Evolutionary conservation across 257 asterid species (phyloP), one percentile per base, ranked within the genome.

Genomic region (Mentha longifolia): DNA sequence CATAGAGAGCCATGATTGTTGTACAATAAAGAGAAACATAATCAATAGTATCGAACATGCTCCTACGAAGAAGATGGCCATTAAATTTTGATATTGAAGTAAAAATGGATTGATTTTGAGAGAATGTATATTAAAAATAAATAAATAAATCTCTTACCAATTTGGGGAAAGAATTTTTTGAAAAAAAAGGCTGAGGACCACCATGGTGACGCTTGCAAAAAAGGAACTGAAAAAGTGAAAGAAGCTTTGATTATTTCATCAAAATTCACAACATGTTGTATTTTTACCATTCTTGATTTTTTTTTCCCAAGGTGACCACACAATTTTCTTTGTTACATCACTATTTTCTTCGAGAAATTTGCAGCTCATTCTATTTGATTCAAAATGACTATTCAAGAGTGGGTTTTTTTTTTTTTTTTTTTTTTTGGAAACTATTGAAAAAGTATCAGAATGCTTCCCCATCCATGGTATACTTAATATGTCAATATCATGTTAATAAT

Each of bases 161-260:
- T 28, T 25, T 28, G 19, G 35, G 19, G 41, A 28, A 30, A 25
- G 3, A 57, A 57, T 4, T 12, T 4, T 28, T 57, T 3, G 1
- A 1, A 3, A 56, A 7, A 31, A 25, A 28, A 28, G 9, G 41
- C 9, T 25, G 30, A 57, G 62, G 42, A 57, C 62, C 62, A 28
- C 19, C 19, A 56, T 28, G 5, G 25, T 25, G 8, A 25, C 19
- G 28, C 42, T 22, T 62, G 68, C 13, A 4, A 28, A 7, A 45
- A 28, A 70, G 14, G 42, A n/a, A 46, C 16, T 46, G 55, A 22
- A 58, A 70, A 45, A 2, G 74, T 57, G 58, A 28, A 45, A 28
- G 20, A 58, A 35, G 51, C 7, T 57, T 60, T 61, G 28, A 25
- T 64, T 64, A 35, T 5, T 35, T 35, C 5, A 35, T 0, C 43